These are phyloP conservation scores for Graphilbum fragrans DNA, from an alignment of 2,329 filamentous ascomycete genomes.

Conservation along the genomic window DNA sequence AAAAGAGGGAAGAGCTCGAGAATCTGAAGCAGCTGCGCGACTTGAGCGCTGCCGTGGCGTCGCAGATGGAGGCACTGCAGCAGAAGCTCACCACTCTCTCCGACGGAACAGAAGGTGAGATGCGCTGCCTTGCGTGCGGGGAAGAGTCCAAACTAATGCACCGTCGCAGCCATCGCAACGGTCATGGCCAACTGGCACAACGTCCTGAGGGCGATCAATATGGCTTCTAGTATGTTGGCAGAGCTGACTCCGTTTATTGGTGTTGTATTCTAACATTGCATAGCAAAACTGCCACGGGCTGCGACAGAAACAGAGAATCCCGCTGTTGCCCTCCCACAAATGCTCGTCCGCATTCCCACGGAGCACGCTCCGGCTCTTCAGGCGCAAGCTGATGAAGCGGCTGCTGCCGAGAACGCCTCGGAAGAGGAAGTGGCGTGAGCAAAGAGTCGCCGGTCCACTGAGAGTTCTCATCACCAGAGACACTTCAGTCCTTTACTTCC, in stretches of 20 bases:
- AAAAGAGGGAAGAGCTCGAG: constrained; percentile 76
- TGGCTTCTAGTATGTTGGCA: constrained; percentile 60
- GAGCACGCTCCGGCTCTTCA: constrained; percentile 59
- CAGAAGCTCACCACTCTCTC: constrained; percentile 67
- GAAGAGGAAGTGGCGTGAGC: constrained; percentile 5
- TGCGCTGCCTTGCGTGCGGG: no score
- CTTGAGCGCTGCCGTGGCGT: constrained; percentile 64
- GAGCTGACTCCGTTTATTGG: no score
- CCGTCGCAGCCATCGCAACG: constrained; percentile 66
- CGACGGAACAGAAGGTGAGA: constrained; percentile 64
- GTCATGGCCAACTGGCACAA: constrained; percentile 83
- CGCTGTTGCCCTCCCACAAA: constrained; percentile 55
- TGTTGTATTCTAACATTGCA: constrained; percentile 1
- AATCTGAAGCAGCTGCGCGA: constrained; percentile 67
- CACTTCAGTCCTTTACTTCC: no score
- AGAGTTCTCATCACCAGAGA: neutral
- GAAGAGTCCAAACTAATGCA: no score
- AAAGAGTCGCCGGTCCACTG: neutral
- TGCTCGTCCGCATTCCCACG: constrained; percentile 73
- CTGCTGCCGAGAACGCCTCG: constrained; percentile 28
- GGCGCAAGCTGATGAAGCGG: constrained; percentile 42
- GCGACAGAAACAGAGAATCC: constrained; percentile 28
- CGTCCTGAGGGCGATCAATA: constrained; percentile 71
- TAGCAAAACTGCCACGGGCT: constrained; percentile 59
- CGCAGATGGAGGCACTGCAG: constrained; percentile 73